Evolutionary conservation across 2,329 filamentous ascomycete genomes (phyloP).

Genomic region (Monosporascus ibericus): DNA sequence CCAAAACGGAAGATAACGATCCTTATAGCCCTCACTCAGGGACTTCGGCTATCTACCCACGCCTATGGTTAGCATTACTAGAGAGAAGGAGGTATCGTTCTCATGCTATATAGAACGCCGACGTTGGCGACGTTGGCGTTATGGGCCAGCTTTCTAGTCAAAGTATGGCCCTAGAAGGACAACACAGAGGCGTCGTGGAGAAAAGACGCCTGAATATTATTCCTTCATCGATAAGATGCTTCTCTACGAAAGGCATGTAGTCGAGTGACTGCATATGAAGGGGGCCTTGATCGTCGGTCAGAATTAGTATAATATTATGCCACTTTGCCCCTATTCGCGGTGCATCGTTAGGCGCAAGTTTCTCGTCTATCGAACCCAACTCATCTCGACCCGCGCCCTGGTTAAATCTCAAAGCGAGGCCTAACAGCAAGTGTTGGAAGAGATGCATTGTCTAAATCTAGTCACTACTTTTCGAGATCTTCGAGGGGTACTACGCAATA

Average conservation of each 20-base stretch:
- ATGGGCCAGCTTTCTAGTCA: conserved; percentile 61
- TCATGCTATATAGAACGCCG: conserved; percentile 47
- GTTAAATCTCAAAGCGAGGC: background rate
- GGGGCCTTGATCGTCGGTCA: conserved; percentile 66
- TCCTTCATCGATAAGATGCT: conserved; percentile 51
- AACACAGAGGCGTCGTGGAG: conserved; percentile 61
- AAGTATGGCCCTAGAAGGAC: conserved; percentile 61
- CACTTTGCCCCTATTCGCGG: conserved; percentile 2
- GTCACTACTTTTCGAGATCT: background rate
- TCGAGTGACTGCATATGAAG: conserved; percentile 52
- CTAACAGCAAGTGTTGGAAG: background rate
- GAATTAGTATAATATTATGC: conserved; percentile 60
- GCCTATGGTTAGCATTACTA: conserved; percentile 3
- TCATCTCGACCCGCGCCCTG: background rate
- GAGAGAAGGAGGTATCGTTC: conserved; percentile 41
- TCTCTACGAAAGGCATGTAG: conserved; percentile 53
- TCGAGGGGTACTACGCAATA: no score
- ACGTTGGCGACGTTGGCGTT: conserved; percentile 64
- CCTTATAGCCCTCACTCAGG: conserved; percentile 56
- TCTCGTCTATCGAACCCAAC: background rate
- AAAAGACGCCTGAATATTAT: conserved; percentile 58
- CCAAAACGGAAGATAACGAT: conserved; percentile 65
- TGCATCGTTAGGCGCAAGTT: background rate
- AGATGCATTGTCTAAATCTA: background rate
- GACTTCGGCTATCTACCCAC: conserved; percentile 60